phyloP scores from a whole-genome alignment of 2,329 filamentous ascomycete genomes.

The Calycina marina region DNA sequence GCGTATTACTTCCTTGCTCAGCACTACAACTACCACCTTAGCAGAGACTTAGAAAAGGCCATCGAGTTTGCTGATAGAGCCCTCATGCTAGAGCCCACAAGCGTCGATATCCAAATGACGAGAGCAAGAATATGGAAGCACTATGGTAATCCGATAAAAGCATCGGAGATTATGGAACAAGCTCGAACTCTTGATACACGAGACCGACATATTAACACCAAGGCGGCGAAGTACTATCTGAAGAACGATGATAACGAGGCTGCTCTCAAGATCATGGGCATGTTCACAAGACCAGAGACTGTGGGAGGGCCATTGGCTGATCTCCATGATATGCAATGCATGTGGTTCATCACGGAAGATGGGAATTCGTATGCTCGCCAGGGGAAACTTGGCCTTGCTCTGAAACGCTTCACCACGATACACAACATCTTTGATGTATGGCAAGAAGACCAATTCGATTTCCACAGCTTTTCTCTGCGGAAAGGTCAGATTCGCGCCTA shows the following conservation, averaged over 20 bases:
- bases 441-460: conserved; percentile 98
- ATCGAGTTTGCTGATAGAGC: conserved; percentile 71
- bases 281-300: conserved; percentile 88
- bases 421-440: conserved; percentile 91
- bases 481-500: conserved; percentile 95
- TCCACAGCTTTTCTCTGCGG: conserved; percentile 92
- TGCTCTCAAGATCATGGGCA: conserved; percentile 74
- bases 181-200: conserved; percentile 75
- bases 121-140: conserved; percentile 94
- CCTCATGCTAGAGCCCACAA: conserved; percentile 63
- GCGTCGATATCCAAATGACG: conserved; percentile 87
- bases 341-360: conserved; percentile 95
- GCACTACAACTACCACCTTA: conserved; percentile 88
- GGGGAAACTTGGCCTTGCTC: conserved; percentile 66
- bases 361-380: conserved; percentile 77
- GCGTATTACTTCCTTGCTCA: conserved; percentile 89
- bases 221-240: conserved; percentile 91
- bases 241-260: conserved; percentile 82
- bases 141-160: conserved; percentile 61
- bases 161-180: conserved; percentile 75
- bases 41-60: conserved; percentile 71
- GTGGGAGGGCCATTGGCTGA: conserved; percentile 79
- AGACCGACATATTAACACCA: conserved; percentile 97
- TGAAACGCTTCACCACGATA: conserved; percentile 84
- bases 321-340: conserved; percentile 93